Percentiles rank a stretch among this genome's conserved stretches.
These are phyloP conservation scores for Vitis rupestris DNA, from an alignment of 164 flowering plant species.

Conservation along the genomic window DNA sequence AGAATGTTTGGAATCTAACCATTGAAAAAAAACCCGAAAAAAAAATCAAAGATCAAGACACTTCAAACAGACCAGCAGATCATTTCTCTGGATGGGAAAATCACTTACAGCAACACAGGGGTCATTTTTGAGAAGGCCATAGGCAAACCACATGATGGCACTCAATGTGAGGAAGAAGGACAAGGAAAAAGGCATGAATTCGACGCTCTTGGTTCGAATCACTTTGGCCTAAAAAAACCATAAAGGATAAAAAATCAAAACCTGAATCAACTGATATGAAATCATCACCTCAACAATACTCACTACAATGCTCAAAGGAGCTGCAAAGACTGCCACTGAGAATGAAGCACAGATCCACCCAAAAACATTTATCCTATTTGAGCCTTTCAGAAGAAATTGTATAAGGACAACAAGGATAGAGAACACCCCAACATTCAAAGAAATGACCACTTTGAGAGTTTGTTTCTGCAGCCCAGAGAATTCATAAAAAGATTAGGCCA, in stretches of 20 bases:
- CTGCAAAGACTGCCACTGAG: constrained; percentile 49
- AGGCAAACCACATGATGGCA: constrained; percentile 45
- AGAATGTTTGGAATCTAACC: constrained; percentile 38
- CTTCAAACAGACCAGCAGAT: too few relatives aligned
- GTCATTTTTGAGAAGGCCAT: constrained; percentile 36
- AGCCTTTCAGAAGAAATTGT: constrained; percentile 12
- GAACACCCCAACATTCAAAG: constrained; percentile 30
- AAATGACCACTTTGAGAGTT: constrained; percentile 22
- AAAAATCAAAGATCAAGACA: too few relatives aligned
- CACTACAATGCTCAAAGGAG: constrained; percentile 49
- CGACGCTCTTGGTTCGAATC: constrained; percentile 39
- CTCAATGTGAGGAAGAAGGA: constrained; percentile 44
- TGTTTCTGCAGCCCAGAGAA: constrained; percentile 18
- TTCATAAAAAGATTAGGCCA: neutral
- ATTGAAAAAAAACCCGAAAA: too few relatives aligned
- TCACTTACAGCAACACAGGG: constrained; percentile 33
- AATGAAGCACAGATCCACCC: constrained; percentile 51
- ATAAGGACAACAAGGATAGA: constrained; percentile 25
- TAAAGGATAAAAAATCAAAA: neutral
- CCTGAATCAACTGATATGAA: neutral
- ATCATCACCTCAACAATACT: neutral
- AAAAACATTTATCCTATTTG: constrained; percentile 20
- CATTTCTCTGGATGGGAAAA: neutral
- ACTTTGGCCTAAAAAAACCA: constrained; percentile 26
- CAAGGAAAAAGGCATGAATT: constrained; percentile 45